Evolutionary conservation across 441 rosid genomes (phyloP), one percentile per base, ranked within the genome.

Genomic region (Jatropha multifida): DNA sequence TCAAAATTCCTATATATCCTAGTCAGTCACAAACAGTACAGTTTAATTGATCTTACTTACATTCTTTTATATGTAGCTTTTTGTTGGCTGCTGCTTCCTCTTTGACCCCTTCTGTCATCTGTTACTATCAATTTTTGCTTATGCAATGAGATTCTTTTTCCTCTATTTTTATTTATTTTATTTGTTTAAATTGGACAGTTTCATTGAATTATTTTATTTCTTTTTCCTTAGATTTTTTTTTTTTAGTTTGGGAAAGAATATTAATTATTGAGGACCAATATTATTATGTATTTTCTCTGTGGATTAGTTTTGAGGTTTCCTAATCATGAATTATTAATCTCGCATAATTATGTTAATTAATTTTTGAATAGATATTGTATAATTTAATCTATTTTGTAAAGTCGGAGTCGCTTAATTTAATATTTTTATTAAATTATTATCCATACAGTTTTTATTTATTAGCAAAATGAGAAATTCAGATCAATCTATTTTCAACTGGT

Each of bases 141-240:
- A 48, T 67, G 41, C 48, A 11, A 12, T 7, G 23, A 48, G 41
- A 46, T 26, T 46, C 40, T 12, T 67, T 10, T 1, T n/a, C 2
- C 20, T 65, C 37, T 7, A 15, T 17, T 40, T 0, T n/a, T 66
- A 11, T 10, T 41, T 27, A 15, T 15, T 65, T 8, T 9, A 7
- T 7, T 65, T 65, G 1, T 17, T 17, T n/a, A 15, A 17, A 40
- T 3, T 4, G 7, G n/a, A 7, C 49, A 40, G 52, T 42, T 41
- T 44, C 69, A 20, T 67, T 67, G 71, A 67, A 67, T 46, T 46
- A 67, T n/a, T n/a, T n/a, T n/a, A n/a, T n/a, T n/a, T n/a, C n/a
- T n/a, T n/a, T n/a, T n/a, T 44, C 48, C 7, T 44, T 44, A 44
- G 7, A 6, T 44, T 44, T 44, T 6, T 44, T 44, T 44, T 44